Evolutionary conservation across 2,329 filamentous ascomycete species (phyloP).

Genomic region (Ceratocystiopsis minuta): DNA sequence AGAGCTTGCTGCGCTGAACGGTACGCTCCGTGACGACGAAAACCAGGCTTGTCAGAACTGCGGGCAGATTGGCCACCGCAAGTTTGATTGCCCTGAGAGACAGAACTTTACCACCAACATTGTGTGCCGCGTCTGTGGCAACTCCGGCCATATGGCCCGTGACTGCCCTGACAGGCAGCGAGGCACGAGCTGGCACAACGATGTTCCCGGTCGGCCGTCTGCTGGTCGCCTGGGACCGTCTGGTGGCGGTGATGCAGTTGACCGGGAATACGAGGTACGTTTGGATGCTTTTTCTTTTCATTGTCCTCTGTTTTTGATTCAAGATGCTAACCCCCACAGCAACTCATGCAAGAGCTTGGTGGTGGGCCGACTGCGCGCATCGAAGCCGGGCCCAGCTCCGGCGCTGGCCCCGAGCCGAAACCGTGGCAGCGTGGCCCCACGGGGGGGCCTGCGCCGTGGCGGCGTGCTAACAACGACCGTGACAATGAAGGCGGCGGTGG

Average conservation of each 20-base stretch:
- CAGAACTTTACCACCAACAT: slow-evolving; percentile 99
- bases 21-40: slow-evolving; percentile 95
- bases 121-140: slow-evolving; percentile 94
- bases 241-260: slow-evolving; percentile 58
- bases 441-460: slow-evolving; percentile 72
- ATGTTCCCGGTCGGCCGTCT: slow-evolving; percentile 34
- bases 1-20: slow-evolving; percentile 93
- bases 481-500: slow-evolving; percentile 20
- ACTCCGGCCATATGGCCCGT: slow-evolving; percentile 93
- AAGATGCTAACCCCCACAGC: slow-evolving; percentile 34
- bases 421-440: slow-evolving; percentile 82
- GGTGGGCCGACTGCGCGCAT: slow-evolving; percentile 60
- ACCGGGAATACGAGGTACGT: slow-evolving; percentile 85
- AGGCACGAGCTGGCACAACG: slow-evolving; percentile 82
- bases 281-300: not conserved
- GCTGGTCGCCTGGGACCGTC: slow-evolving; percentile 47
- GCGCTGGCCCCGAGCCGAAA: slow-evolving; percentile 43
- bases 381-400: slow-evolving; percentile 55
- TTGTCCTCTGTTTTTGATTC: not conserved
- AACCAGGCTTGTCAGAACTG: slow-evolving; percentile 99
- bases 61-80: slow-evolving; percentile 95
- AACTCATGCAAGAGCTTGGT: slow-evolving; percentile 95
- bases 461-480: slow-evolving; percentile 33
- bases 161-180: slow-evolving; percentile 92
- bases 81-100: slow-evolving; percentile 95